Evolutionary conservation across 2,329 filamentous ascomycete species (phyloP).

Genomic region (Elsinoe ampelina): DNA sequence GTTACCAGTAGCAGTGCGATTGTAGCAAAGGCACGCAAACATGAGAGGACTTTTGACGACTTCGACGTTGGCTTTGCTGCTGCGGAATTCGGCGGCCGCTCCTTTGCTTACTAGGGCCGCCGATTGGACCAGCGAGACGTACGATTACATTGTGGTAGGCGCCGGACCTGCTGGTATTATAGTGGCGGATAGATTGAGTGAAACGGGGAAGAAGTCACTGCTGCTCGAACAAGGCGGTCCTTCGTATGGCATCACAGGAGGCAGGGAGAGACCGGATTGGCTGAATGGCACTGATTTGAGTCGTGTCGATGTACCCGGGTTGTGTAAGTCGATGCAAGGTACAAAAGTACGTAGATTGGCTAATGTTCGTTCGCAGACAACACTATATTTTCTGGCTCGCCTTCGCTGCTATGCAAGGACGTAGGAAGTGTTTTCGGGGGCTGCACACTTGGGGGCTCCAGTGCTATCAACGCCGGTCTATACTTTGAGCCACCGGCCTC

Average conservation of each 20-base stretch:
- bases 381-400: constrained; percentile 35
- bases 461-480: constrained; percentile 46
- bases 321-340: constrained; percentile 37
- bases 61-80: not conserved
- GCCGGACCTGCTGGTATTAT: constrained; percentile 46
- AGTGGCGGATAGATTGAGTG: constrained; percentile 43
- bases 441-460: constrained; percentile 45
- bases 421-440: constrained; percentile 24
- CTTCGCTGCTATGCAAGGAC: constrained; percentile 30
- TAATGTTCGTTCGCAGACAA: constrained; percentile 18
- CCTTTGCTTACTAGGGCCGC: not conserved
- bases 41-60: not conserved
- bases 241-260: constrained; percentile 26
- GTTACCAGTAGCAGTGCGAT: not conserved
- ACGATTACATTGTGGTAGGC: constrained; percentile 36
- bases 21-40: not conserved
- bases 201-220: constrained; percentile 43
- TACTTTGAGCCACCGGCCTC: constrained; percentile 46
- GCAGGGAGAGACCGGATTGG: constrained; percentile 41
- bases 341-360: not conserved
- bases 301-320: constrained; percentile 45
- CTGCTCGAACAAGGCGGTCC: constrained; percentile 44
- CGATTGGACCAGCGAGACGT: constrained; percentile 1
- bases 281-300: constrained; percentile 39
- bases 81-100: not conserved